Conservation (phyloP, 2,329 filamentous ascomycete species). For the Alternaria solani region DNA sequence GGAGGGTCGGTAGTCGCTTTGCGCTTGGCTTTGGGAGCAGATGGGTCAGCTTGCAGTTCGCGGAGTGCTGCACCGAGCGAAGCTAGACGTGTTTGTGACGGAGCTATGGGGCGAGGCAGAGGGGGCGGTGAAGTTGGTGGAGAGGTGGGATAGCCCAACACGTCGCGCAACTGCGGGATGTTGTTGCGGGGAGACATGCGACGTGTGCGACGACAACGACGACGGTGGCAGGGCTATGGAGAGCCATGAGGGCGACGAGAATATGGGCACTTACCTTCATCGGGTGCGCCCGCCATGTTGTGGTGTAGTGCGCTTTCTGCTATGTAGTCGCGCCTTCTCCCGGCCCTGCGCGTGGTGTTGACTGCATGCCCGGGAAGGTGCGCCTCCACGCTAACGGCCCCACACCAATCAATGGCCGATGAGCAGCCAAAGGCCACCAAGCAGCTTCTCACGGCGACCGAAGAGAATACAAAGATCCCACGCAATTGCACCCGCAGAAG, state of each 20-base stretch:
- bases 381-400: constrained; percentile 27
- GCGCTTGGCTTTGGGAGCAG: constrained; percentile 64
- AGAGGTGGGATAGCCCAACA: constrained; percentile 34
- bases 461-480: constrained; percentile 10
- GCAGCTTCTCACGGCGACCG: constrained; percentile 19
- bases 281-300: constrained; percentile 46
- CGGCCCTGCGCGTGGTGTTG: constrained; percentile 10
- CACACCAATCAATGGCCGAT: constrained; percentile 27
- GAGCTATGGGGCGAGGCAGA: neutral
- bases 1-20: constrained; percentile 75
- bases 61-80: constrained; percentile 23
- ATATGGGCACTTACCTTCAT: constrained; percentile 46
- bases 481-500: constrained; percentile 31
- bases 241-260: neutral
- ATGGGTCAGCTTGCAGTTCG: constrained; percentile 23
- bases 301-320: constrained; percentile 17
- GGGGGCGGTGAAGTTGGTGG: constrained; percentile 14
- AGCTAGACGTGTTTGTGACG: constrained; percentile 4
- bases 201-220: neutral
- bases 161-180: constrained; percentile 21
- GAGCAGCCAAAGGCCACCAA: constrained; percentile 37
- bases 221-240: neutral
- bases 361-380: constrained; percentile 27
- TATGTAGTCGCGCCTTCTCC: constrained; percentile 21
- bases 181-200: constrained; percentile 18